Evolutionary conservation across 768 basidiomycete genomes (phyloP), one percentile per base, ranked within the genome.

Genomic region (Boletus eberwhitei): DNA sequence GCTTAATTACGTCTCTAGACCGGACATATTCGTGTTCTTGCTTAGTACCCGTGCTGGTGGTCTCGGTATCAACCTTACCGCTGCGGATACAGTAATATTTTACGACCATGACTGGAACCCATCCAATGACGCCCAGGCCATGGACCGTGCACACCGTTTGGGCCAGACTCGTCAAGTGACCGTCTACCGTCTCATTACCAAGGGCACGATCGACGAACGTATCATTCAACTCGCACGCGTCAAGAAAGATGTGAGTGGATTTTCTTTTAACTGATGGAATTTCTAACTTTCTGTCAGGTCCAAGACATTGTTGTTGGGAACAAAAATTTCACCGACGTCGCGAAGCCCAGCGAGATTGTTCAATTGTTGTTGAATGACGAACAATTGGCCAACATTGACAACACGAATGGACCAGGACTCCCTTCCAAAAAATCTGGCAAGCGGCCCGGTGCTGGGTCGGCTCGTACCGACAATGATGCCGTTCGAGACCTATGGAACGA

Each of bases 261-360:
- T 46, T 26, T 35, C 11, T 24, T n/a, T 19, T 40, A 8, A 34
- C 38, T 5, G 11, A 34, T 44, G 8, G 8, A 22, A 14, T 31
- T 37, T 37, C 49, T 49, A 40, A 46, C 49, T 52, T 48, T 55
- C 26, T 55, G 51, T 21, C 53, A 95, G 93, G 95, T 98, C 5
- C 97, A 98, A 84, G 97, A 99, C 63, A 96, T 98, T 55, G 97
- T 99, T 49, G 97, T 99, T 8, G 97, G 97, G 49, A 95, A 91
- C 74, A 98, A 97, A 73, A 93, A 85, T 57, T 86, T 97, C 68
- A 92, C 90, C 2, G 94, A 97, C 59, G 89, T 90, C 50, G 84
- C 93, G 19, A 95, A 93, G 69, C 92, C 93, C 26, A 95, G 92
- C 73, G 97, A 99, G 71, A 97, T 99, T 51, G 96, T 96, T 16